Conservation (phyloP, 768 basidiomycete genomes). For the Hygrocybe punicea region DNA sequence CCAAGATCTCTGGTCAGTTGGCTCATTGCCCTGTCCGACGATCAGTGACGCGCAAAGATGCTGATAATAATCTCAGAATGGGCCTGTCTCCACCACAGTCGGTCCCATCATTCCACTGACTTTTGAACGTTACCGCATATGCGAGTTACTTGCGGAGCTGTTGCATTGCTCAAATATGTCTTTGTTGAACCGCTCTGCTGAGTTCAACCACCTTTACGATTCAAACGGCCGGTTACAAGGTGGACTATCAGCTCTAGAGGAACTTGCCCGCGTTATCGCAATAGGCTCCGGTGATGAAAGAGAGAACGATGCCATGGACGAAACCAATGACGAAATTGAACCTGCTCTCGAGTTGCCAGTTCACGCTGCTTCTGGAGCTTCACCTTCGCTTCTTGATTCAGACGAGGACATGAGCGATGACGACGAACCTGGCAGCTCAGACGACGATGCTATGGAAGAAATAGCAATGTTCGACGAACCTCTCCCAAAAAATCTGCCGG, state of each 20-base stretch:
- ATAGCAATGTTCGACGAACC: constrained; percentile 73
- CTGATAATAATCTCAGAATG: constrained; percentile 45
- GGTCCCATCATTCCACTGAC: constrained; percentile 78
- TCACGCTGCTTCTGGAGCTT: constrained; percentile 47
- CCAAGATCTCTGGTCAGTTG: constrained; percentile 69
- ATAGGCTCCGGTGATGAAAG: constrained; percentile 54
- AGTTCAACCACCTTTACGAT: constrained; percentile 72
- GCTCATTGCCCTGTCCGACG: constrained; percentile 26
- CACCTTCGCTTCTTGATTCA: constrained; percentile 56
- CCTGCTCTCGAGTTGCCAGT: constrained; percentile 69
- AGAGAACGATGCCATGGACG: constrained; percentile 57
- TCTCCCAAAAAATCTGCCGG: constrained; percentile 31
- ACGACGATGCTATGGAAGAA: constrained; percentile 81
- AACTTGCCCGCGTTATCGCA: constrained; percentile 80
- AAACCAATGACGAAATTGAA: constrained; percentile 56
- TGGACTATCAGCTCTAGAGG: constrained; percentile 81
- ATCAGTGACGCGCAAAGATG: background rate
- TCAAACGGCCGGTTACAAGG: constrained; percentile 80
- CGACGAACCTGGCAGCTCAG: constrained; percentile 66
- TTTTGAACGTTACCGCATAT: constrained; percentile 91
- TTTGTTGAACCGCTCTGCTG: constrained; percentile 76
- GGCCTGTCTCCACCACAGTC: constrained; percentile 68
- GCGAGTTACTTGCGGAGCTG: constrained; percentile 94
- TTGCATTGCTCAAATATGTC: constrained; percentile 99
- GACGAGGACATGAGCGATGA: constrained; percentile 76